Base-by-base conservation (phyloP, 2,329 filamentous ascomycete species). In the Alternaria metachromatica region DNA sequence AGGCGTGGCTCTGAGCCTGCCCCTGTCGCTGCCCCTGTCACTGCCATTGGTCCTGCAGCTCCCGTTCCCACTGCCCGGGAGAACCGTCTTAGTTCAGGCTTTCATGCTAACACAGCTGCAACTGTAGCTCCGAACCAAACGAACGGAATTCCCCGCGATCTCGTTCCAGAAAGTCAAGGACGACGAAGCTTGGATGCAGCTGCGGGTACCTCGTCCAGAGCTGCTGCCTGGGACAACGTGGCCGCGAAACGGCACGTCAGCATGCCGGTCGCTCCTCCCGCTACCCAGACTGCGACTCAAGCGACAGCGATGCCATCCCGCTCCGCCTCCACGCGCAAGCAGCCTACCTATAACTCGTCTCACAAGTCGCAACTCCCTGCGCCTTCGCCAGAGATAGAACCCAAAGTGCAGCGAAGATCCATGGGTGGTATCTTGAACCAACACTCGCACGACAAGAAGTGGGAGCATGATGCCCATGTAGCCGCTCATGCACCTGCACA, bases 381-480 rank as follows among this genome's bases (percentile, higher is more conserved):
- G 18, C 64, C 67, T n/a, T 51, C 63, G 20, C 58, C 56, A 23
- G 63, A 64, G 10, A 62, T 62, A 12, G 67, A 73, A 18, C 62
- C 65, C 0, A 74, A 77, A n/a, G 66, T 70, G 15, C 65, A 78
- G 37, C 62, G 66, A 20, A 68, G 72, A 18, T 73, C 72, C 30
- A 78, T 78, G 73, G 75, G 76, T 37, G 76, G 76, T 18, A 78
- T 78, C 13, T 64, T 79, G 7, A 77, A 75, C 43, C 75, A 78
- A 26, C 72, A 78, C 41, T 64, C 69, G 30, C 71, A 68, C 37
- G 61, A 59, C 45, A 64, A 71, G 9, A 63, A 64, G 2, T 78
- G 75, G 46, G 76, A 78, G 63, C 71, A 71, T 23, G 74, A 78
- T 9, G 76, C 76, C 3, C 76, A 78, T 25, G 66, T 75, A 4